Base-by-base conservation (phyloP, 1,139 yeast genomes). In the Pichia sp. region DNA sequence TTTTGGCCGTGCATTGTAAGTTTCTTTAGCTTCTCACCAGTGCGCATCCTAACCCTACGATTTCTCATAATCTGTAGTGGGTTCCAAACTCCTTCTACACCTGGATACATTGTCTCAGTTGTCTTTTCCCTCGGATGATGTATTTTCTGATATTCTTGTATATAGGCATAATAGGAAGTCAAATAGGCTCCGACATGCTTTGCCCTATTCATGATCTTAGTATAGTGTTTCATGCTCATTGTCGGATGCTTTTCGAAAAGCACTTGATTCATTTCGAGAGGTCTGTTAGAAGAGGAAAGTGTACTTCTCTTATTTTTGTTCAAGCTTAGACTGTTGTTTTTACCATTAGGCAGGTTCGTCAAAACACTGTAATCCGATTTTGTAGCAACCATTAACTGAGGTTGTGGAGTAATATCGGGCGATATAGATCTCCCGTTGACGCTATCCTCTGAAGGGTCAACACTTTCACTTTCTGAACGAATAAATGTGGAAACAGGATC, bases 41-140 rank as follows among this genome's bases (percentile, higher is more conserved):
- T 72, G 61, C 77, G 79, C 60, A 77, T 76, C 60, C 79, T 67
- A 10, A 84, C 67, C 56, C 76, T 75, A 54, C 97, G 74, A 67
- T 90, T 87, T 58, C 97, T 73, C 41, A 90, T 80, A 20, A 84
- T 78, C 66, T 88, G 96, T 48, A 90, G 72, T 1, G 97, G 97
- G 65, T 90, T 90, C 70, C 85, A 90, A 2, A 80, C 79, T 0
- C 86, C 88, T 58, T 84, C 90, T 1, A 85, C 79, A 0, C 80
- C 76, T 0, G 75, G 75, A 56, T 75, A 77, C 10, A 49, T 45
- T 0, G 63, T 60, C 5, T 48, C 43, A 6, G 50, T 52, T 4
- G 53, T 55, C 8, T 61, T 63, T 1, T 59, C 63, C 4, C 60
- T 60, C 34, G 70, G 48, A 48, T 61, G 60, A 17, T 61, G 57